A percentile compares a stretch with the other conserved stretches of the same genome.
Evolutionary conservation across 2,329 filamentous ascomycete species (phyloP).

Genomic region (Venturia nashicola): DNA sequence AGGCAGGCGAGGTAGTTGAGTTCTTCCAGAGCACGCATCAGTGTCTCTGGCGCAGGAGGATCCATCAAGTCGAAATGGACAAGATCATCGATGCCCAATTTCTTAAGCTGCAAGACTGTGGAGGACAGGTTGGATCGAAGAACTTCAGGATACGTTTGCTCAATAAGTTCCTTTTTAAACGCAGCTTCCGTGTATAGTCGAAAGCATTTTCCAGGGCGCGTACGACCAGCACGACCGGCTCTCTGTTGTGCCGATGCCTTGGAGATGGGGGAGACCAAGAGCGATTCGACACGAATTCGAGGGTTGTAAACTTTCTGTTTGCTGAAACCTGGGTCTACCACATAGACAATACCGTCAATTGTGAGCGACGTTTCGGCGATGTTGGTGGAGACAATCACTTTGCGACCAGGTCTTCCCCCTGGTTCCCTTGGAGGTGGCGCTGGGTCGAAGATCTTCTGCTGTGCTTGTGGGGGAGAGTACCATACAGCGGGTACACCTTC

Average conservation of each 20-base stretch:
- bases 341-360: slow-evolving; percentile 97
- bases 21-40: slow-evolving; percentile 96
- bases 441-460: slow-evolving; percentile 90
- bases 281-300: slow-evolving; percentile 86
- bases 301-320: slow-evolving; percentile 99
- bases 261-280: slow-evolving; percentile 94
- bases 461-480: slow-evolving; percentile 79
- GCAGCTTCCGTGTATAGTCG: slow-evolving; percentile 87
- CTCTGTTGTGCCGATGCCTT: slow-evolving; percentile 95
- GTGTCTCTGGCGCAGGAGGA: slow-evolving; percentile 89
- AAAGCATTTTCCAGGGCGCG: slow-evolving; percentile 96
- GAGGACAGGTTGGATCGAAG: slow-evolving; percentile 88
- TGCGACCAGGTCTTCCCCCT: slow-evolving; percentile 79
- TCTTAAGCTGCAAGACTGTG: slow-evolving; percentile 93
- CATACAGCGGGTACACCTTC: slow-evolving; percentile 86
- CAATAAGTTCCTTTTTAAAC: slow-evolving; percentile 96
- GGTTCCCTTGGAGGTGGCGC: slow-evolving; percentile 61
- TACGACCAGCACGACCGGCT: slow-evolving; percentile 98
- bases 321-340: slow-evolving; percentile 97
- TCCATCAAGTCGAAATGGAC: slow-evolving; percentile 99
- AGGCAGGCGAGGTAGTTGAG: slow-evolving; percentile 95
- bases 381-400: slow-evolving; percentile 90
- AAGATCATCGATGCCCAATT: slow-evolving; percentile 86
- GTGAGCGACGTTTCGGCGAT: slow-evolving; percentile 97
- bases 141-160: slow-evolving; percentile 94